A percentile compares a stretch with the other conserved stretches of the same genome.
Evolutionary conservation across 1,139 yeast genomes (phyloP).

Genomic region (Scheffersomyces insectosa): DNA sequence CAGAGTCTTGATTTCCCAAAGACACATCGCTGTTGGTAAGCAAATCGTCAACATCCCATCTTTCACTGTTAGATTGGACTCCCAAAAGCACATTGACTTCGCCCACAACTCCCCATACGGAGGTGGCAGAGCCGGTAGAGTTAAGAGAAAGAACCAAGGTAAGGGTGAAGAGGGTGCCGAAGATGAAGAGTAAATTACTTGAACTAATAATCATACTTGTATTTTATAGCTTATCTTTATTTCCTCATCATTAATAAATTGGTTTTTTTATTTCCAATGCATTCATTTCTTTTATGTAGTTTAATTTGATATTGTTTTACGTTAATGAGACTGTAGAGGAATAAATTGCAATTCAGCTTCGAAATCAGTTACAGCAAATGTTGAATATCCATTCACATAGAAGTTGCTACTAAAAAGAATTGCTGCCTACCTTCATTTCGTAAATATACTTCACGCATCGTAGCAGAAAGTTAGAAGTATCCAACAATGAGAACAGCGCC

Average conservation of each 20-base stretch:
- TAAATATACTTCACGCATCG: too few relatives aligned
- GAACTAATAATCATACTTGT: constrained; percentile 8
- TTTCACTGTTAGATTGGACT: constrained; percentile 99
- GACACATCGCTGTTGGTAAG: constrained; percentile 99
- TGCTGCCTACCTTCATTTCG: too few relatives aligned
- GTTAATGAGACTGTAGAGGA: too few relatives aligned
- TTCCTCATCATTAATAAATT: constrained; percentile 9
- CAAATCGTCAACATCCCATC: constrained; percentile 99
- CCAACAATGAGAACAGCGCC: too few relatives aligned
- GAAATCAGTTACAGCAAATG: too few relatives aligned
- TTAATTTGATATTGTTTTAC: neutral
- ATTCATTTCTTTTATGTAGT: constrained; percentile 9
- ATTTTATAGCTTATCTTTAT: constrained; percentile 5
- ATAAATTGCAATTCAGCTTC: too few relatives aligned
- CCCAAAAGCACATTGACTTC: constrained; percentile 99
- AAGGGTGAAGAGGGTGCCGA: constrained; percentile 72
- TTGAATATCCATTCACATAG: too few relatives aligned
- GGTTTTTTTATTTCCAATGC: constrained; percentile 7
- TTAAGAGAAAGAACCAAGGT: constrained; percentile 93
- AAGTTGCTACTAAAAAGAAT: too few relatives aligned
- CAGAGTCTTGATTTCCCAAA: constrained; percentile 96
- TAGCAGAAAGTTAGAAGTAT: too few relatives aligned
- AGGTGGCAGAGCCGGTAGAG: constrained; percentile 99
- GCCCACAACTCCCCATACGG: constrained; percentile 99
- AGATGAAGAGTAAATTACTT: constrained; percentile 56